Base-by-base conservation (phyloP, 495 filamentous ascomycete genomes). In the Sabuloglossum arenarium region DNA sequence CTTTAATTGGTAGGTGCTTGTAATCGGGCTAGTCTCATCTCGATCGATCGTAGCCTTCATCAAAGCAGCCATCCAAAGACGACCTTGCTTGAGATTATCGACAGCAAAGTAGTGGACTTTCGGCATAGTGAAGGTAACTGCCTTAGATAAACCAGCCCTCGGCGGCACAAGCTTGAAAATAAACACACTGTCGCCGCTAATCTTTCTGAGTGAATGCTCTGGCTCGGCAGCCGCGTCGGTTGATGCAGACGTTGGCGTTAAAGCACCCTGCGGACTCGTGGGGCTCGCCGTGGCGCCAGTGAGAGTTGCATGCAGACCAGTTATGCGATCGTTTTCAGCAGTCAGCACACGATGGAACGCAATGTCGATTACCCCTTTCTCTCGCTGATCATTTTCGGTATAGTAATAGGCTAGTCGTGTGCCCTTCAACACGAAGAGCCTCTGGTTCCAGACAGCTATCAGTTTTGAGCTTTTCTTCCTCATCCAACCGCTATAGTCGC, bases 21-120 rank as follows among this genome's bases (percentile, higher is more conserved):
- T 85, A 54, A 93, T 79, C 0, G 78, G 74, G 57, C 81, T 74
- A 8, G 77, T 74, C 61, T 90, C 79, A 62, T 99, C 91, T 57
- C 89, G 82, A 60, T 97, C 93, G 60, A 99, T 99, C 5, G 93
- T 99, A 3, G 93, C 93, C 69, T 97, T 99, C 87, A 97, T 93
- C 58, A 99, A 71, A 11, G 93, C 93, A 3, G 87, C 93, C 93
- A 99, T 99, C 93, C 93, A 99, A 42, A 88, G 69, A 19, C 93
- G 80, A 16, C 91, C 93, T 61, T 91, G 80, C 56, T 85, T 77
- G 37, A 94, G 72, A 57, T 83, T 94, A 51, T 90, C 86, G 39
- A 95, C 89, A 16, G 94, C 93, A 67, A 99, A 97, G 64, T 95
- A 99, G 64, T 99, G 93, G 21, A 94, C 84, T 0, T 88, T 86